phyloP scores from a whole-genome alignment of 2,329 filamentous ascomycete species.

The Hymenoscyphus repandus region DNA sequence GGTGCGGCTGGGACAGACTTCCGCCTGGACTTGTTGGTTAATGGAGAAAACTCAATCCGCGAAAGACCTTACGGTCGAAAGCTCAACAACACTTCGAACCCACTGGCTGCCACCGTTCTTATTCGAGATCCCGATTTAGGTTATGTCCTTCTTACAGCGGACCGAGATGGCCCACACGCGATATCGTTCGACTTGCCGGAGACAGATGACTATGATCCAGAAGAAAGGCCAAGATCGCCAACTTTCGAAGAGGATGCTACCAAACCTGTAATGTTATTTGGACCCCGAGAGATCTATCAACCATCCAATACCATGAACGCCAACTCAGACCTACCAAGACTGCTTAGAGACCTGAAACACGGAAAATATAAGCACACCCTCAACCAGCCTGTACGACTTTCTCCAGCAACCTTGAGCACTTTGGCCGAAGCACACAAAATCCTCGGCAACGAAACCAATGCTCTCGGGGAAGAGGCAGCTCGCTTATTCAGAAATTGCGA shows the following conservation, averaged over 20 bases:
- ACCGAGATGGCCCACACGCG: conserved; percentile 51
- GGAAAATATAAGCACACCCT: conserved; percentile 56
- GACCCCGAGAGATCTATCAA: conserved; percentile 62
- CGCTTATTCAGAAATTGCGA: conserved; percentile 70
- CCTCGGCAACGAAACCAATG: conserved; percentile 63
- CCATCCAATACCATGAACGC: conserved; percentile 56
- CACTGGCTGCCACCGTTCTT: conserved; percentile 48
- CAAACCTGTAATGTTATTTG: conserved; percentile 48
- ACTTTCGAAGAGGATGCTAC: conserved; percentile 38
- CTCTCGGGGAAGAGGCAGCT: conserved; percentile 62
- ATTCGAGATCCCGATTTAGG: conserved; percentile 58
- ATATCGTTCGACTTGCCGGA: conserved; percentile 57
- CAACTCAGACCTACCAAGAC: conserved; percentile 47
- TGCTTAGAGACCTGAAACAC: conserved; percentile 53
- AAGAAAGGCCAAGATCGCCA: conserved; percentile 40
- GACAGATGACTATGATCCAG: conserved; percentile 38
- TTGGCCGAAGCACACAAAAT: conserved; percentile 70
- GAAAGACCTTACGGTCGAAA: conserved; percentile 54
- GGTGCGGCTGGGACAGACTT: conserved; percentile 56
- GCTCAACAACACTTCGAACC: conserved; percentile 38
- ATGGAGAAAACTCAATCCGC: conserved; percentile 49
- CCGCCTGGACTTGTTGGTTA: conserved; percentile 54
- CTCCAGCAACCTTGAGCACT: conserved; percentile 63
- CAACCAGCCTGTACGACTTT: conserved; percentile 64
- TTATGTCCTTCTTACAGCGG: conserved; percentile 57